These are phyloP conservation scores for Funneliformis mosseae DNA, from an alignment of 192 early-diverging fungal genomes.

Conservation along the genomic window DNA sequence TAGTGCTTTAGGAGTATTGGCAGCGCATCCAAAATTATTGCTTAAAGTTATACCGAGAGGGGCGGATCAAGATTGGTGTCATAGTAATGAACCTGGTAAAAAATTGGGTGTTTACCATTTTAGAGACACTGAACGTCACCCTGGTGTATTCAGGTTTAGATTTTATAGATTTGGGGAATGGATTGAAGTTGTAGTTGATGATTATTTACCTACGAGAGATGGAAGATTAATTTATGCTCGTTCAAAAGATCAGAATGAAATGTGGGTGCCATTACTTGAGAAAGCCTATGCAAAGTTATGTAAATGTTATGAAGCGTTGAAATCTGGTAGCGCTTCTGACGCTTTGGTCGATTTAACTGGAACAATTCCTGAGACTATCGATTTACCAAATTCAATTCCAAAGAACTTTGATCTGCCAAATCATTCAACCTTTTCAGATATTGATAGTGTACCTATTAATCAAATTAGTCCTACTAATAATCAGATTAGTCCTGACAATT, in stretches of 20 bases:
- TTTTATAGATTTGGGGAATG: conserved; percentile 54
- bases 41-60: conserved; percentile 31
- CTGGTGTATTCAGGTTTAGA: conserved; percentile 48
- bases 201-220: conserved; percentile 45
- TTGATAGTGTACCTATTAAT: neutral
- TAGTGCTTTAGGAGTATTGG: conserved; percentile 32
- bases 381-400: conserved; percentile 33
- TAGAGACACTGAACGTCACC: conserved; percentile 32
- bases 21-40: conserved; percentile 28
- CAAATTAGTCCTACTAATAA: neutral
- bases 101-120: conserved; percentile 24
- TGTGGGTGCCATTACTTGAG: conserved; percentile 54
- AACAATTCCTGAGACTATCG: conserved; percentile 48
- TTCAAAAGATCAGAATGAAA: conserved; percentile 47
- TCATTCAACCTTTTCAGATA: too few species aligned
- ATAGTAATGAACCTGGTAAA: conserved; percentile 31
- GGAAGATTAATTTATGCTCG: conserved; percentile 47
- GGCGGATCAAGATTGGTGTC: conserved; percentile 32
- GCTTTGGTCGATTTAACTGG: conserved; percentile 50
- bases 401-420: too few species aligned
- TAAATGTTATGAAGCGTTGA: conserved; percentile 45
- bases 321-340: conserved; percentile 36
- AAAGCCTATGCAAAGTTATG: conserved; percentile 57
- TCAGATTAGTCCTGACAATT: neutral
- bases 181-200: conserved; percentile 57